Percentiles rank a stretch among this genome's conserved stretches.
phyloP scores from a whole-genome alignment of 768 basidiomycete species.

The Thelephora aurantiotincta region DNA sequence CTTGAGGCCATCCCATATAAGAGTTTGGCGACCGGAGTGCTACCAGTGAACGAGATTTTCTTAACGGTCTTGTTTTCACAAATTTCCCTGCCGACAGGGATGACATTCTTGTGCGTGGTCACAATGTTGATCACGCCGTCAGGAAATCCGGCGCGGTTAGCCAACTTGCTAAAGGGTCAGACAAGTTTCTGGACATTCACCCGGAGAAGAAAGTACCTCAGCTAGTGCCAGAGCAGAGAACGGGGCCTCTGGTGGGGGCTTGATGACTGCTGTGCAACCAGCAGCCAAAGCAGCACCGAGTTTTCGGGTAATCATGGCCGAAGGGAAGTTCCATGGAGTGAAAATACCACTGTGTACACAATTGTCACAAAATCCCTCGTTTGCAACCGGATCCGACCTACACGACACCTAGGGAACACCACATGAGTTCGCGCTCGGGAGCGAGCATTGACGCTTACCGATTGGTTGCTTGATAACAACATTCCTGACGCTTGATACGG shows the following conservation, averaged over 20 bases:
- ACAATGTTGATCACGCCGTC: slow-evolving; percentile 93
- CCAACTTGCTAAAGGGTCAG: slow-evolving; percentile 33
- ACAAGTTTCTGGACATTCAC: background rate
- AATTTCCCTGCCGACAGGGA: slow-evolving; percentile 86
- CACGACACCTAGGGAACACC: slow-evolving; percentile 27
- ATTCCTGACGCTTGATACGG: slow-evolving; percentile 57
- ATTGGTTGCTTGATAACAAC: slow-evolving; percentile 89
- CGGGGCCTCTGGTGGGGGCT: slow-evolving; percentile 90
- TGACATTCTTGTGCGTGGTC: slow-evolving; percentile 73
- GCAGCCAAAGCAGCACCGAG: slow-evolving; percentile 82
- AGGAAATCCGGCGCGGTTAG: slow-evolving; percentile 82
- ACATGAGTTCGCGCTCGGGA: slow-evolving; percentile 22
- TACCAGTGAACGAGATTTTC: slow-evolving; percentile 90
- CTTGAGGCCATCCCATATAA: slow-evolving; percentile 59
- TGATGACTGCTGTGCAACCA: slow-evolving; percentile 93
- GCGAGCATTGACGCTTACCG: slow-evolving; percentile 28
- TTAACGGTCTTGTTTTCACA: slow-evolving; percentile 77
- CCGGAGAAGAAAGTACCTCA: slow-evolving; percentile 38
- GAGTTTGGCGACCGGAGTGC: slow-evolving; percentile 66
- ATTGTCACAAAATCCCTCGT: background rate
- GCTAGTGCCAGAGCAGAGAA: slow-evolving; percentile 83
- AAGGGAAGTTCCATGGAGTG: slow-evolving; percentile 91
- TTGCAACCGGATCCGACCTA: slow-evolving; percentile 13
- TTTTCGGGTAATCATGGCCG: slow-evolving; percentile 90
- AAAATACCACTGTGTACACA: slow-evolving; percentile 44